Conservation (phyloP, 1,139 yeast genomes). For the Geotrichum candidum region DNA sequence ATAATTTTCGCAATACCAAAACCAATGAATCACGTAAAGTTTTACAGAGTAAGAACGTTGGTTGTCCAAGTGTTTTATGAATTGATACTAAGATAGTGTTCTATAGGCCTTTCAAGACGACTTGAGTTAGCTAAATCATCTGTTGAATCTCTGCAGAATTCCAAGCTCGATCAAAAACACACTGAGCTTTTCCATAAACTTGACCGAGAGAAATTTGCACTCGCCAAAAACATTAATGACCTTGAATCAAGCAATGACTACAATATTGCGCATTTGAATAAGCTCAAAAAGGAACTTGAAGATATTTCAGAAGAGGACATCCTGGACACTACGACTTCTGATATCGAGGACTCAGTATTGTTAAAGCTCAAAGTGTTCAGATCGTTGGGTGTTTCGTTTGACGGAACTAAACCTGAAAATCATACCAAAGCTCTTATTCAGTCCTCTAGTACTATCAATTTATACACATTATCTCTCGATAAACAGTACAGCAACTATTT, state of each 20-base stretch:
- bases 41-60: slow-evolving; percentile 22
- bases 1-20: slow-evolving; percentile 30
- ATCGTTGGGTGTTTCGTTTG: slow-evolving; percentile 36
- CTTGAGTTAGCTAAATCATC: slow-evolving; percentile 29
- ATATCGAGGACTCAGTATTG: slow-evolving; percentile 34
- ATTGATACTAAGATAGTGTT: not conserved
- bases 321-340: slow-evolving; percentile 28
- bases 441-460: slow-evolving; percentile 44
- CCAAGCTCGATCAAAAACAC: slow-evolving; percentile 28
- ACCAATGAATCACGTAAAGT: slow-evolving; percentile 31
- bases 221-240: slow-evolving; percentile 54
- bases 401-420: slow-evolving; percentile 27
- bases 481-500: slow-evolving; percentile 57
- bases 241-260: slow-evolving; percentile 49
- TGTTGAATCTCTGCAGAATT: slow-evolving; percentile 34
- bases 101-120: slow-evolving; percentile 27
- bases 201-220: slow-evolving; percentile 47
- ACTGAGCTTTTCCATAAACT: slow-evolving; percentile 32
- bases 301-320: slow-evolving; percentile 33
- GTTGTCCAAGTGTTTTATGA: not conserved
- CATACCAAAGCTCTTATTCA: slow-evolving; percentile 46
- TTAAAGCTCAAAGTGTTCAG: slow-evolving; percentile 38
- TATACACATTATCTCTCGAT: slow-evolving; percentile 51
- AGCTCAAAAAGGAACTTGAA: slow-evolving; percentile 40
- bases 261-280: slow-evolving; percentile 42